Evolutionary conservation across 2,329 filamentous ascomycete genomes (phyloP).

Genomic region (Penicillium sclerotigenum): DNA sequence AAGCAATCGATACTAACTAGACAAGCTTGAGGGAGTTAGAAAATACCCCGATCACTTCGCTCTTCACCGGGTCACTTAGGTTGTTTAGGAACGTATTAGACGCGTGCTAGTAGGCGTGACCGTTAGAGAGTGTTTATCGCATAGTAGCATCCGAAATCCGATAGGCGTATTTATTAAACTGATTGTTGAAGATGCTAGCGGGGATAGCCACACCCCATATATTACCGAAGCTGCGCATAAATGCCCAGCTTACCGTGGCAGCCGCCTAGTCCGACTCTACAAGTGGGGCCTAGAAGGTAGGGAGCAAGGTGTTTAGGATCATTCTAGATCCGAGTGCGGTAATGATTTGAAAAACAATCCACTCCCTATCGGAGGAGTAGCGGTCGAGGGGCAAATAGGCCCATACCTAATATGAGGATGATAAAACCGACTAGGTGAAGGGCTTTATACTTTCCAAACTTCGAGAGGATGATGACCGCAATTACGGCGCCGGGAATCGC

Average conservation of each 20-base stretch:
- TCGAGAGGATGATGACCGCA: conserved; percentile 20
- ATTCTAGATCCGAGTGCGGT: conserved; percentile 19
- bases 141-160: neutral
- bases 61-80: neutral
- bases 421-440: conserved; percentile 40
- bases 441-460: conserved; percentile 26
- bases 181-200: neutral
- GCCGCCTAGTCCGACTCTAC: conserved; percentile 21
- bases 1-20: neutral
- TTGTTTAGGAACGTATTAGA: neutral
- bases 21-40: neutral
- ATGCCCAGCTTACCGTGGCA: conserved; percentile 21
- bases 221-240: conserved; percentile 26
- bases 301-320: conserved; percentile 19
- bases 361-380: conserved; percentile 37
- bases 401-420: conserved; percentile 42
- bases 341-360: conserved; percentile 34
- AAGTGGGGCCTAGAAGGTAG: conserved; percentile 24
- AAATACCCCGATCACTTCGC: neutral
- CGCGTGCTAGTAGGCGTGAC: neutral
- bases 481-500: conserved; percentile 22
- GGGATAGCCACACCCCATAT: conserved; percentile 19
- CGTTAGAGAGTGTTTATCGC: neutral
- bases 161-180: neutral
- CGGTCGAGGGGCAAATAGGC: conserved; percentile 41